Base-by-base conservation (phyloP, 2,329 filamentous ascomycete species). In the Fusarium sp. region DNA sequence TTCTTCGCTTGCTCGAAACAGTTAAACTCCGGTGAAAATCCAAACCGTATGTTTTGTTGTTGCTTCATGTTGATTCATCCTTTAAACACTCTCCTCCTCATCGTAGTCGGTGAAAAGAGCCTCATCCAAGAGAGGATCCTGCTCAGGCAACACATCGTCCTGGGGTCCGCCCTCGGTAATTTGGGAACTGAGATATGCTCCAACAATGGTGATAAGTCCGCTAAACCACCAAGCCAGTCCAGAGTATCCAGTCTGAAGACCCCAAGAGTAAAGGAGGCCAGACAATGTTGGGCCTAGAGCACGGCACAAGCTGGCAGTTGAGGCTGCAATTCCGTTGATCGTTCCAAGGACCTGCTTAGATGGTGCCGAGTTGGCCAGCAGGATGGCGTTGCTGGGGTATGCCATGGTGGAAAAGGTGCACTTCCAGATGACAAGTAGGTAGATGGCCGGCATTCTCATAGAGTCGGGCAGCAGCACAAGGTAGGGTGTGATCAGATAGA, bases 171-270 rank as follows among this genome's bases (percentile, higher is more conserved):
- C 86, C 77, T 95, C 93, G 39, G 90, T 90, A 82, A 98, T 93
- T 79, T 90, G 90, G 67, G 94, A 86, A 81, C 92, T 93, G 77
- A 96, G 86, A 56, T 93, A 83, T 4, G 92, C 93, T 50, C 95
- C 96, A 20, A 90, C 81, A 16, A 94, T 83, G 38, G 94, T 93
- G 36, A 98, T 90, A 7, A 92, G 77, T 14, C 92, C 94, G 73
- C 92, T 95, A 70, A 91, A 91, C 96, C 96, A 99, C 95, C 96
- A 99, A 1, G 95, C 92, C 38, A 98, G 86, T 26, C 95, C 95
- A 9, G 95, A 95, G 80, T 94, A 95, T 39, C 95, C 95, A 12
- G 91, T 88, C 73, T 91, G 88, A 39, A 97, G 88, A 56, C 96
- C 96, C 58, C 92, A 85, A 9, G 94, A 90, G 82, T 97, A 97